Conservation (phyloP, 176 grass and related monocot genomes). For the Raddia guianensis region DNA sequence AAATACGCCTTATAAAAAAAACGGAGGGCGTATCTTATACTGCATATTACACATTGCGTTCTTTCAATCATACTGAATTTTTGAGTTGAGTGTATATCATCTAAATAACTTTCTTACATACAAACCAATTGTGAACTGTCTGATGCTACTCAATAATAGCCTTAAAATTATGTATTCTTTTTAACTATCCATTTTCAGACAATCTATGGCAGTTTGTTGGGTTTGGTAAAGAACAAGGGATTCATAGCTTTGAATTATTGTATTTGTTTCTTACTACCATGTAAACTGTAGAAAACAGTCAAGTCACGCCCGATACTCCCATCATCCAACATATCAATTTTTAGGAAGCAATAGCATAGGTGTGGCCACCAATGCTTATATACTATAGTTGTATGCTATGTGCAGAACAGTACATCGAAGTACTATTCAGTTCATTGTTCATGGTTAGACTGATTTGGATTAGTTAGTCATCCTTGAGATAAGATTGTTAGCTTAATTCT, state of each 20-base stretch:
- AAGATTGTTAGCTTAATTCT: no score
- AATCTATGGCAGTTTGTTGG: neutral
- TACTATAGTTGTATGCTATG: neutral
- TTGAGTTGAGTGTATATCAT: conserved; percentile 6
- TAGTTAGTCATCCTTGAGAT: no score
- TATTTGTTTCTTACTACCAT: conserved; percentile 20
- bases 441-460: no score
- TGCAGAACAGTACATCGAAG: no score
- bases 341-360: conserved; percentile 26
- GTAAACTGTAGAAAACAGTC: neutral
- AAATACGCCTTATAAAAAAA: no score
- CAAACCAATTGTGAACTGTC: neutral
- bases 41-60: neutral
- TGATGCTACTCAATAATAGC: neutral
- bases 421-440: no score
- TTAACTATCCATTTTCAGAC: neutral
- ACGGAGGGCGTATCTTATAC: neutral
- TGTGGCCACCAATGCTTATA: conserved; percentile 26
- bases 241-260: neutral
- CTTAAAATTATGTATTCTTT: neutral
- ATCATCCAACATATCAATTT: neutral
- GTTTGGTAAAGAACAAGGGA: neutral
- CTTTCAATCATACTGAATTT: neutral
- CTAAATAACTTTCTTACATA: neutral
- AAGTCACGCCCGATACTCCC: neutral